phyloP scores from a whole-genome alignment of 192 early-diverging fungal species.

The Gryganskiella cystojenkinii region DNA sequence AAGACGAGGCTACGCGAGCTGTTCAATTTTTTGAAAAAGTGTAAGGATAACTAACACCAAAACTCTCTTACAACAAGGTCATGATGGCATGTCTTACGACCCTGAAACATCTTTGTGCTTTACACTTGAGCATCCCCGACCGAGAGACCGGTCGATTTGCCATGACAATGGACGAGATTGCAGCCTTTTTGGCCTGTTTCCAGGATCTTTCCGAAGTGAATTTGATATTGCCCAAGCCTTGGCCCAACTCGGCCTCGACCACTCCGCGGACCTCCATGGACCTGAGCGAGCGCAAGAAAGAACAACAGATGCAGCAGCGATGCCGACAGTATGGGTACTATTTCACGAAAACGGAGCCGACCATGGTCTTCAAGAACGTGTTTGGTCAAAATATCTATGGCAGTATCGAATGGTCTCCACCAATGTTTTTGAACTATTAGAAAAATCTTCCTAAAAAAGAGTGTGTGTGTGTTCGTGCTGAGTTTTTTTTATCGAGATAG shows the following conservation, averaged over 20 bases:
- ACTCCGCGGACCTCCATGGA: conserved; percentile 32
- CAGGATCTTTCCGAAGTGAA: conserved; percentile 23
- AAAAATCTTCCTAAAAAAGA: too few relatives aligned
- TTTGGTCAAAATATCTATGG: conserved; percentile 32
- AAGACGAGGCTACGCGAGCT: not conserved
- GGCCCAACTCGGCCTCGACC: conserved; percentile 21
- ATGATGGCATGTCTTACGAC: conserved; percentile 14
- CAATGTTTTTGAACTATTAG: conserved; percentile 15
- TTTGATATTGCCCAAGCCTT: conserved; percentile 24
- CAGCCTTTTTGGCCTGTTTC: conserved; percentile 9
- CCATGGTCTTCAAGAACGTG: conserved; percentile 36
- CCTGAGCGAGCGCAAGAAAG: not conserved
- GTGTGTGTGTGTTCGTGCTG: too few relatives aligned
- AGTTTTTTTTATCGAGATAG: too few relatives aligned
- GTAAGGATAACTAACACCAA: not conserved
- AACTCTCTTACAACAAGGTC: not conserved
- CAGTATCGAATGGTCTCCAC: conserved; percentile 24
- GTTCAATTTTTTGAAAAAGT: not conserved
- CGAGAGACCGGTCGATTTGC: conserved; percentile 14
- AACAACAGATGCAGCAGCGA: too few relatives aligned
- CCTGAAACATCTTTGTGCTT: not conserved
- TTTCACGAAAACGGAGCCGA: conserved; percentile 23
- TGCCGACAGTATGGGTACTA: not conserved
- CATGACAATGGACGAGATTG: conserved; percentile 29
- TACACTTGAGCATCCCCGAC: conserved; percentile 19